Percentiles rank a stretch among this genome's conserved stretches.
Evolutionary conservation across 2,329 filamentous ascomycete genomes (phyloP).

Genomic region (Fusarium sp.): DNA sequence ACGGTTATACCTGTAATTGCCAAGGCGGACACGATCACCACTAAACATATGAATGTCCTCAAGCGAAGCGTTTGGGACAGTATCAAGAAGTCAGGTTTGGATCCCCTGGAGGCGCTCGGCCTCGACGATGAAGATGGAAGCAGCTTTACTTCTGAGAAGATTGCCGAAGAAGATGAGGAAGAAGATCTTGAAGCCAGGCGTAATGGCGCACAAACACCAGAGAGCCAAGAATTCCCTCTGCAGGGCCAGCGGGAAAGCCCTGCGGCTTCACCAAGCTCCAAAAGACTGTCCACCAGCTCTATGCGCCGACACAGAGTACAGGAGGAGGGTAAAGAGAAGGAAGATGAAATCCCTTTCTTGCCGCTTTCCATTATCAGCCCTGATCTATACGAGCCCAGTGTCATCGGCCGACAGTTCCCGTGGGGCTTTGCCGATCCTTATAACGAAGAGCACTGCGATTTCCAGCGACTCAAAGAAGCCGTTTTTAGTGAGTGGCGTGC

Average conservation of each 20-base stretch:
- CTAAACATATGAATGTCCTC: conserved; percentile 90
- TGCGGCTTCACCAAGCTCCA: conserved; percentile 54
- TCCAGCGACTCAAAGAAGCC: conserved; percentile 86
- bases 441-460: conserved; percentile 93
- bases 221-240: conserved; percentile 56
- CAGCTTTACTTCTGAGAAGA: conserved; percentile 65
- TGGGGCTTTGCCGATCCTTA: conserved; percentile 98
- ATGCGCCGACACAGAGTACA: conserved; percentile 60
- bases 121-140: conserved; percentile 80
- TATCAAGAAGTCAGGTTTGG: conserved; percentile 85
- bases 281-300: conserved; percentile 62
- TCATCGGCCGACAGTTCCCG: conserved; percentile 88
- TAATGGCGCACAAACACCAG: conserved; percentile 42
- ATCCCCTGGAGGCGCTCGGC: conserved; percentile 88
- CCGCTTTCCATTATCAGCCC: conserved; percentile 95
- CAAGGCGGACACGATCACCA: conserved; percentile 97
- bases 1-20: conserved; percentile 95
- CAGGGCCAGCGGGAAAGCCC: conserved; percentile 51
- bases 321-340: conserved; percentile 62
- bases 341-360: conserved; percentile 74
- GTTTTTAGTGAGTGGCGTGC: conserved; percentile 94
- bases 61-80: conserved; percentile 93
- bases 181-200: conserved; percentile 27
- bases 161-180: conserved; percentile 65
- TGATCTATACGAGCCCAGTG: conserved; percentile 84